phyloP scores from a whole-genome alignment of 1,284 basidiomycete genomes.

The Tausonia pullulans region DNA sequence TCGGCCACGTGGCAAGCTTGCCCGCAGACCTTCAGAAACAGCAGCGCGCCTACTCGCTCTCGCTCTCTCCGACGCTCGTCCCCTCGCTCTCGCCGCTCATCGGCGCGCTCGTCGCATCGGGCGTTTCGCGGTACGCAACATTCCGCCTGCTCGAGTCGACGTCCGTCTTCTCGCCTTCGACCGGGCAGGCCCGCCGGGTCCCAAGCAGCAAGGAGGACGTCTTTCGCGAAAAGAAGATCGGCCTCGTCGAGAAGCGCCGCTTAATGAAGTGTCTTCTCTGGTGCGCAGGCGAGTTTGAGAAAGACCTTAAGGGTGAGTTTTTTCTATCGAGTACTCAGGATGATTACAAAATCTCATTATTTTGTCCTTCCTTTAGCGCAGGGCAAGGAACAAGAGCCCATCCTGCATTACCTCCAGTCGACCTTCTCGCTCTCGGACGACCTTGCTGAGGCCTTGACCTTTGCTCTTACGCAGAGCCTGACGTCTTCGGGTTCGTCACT shows the following conservation, averaged over 20 bases:
- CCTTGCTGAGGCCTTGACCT: constrained; percentile 51
- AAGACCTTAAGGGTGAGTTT: constrained; percentile 38
- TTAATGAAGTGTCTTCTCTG: constrained; percentile 88
- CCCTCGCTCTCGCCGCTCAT: constrained; percentile 71
- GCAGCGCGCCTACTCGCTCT: constrained; percentile 66
- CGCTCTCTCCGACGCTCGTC: constrained; percentile 69
- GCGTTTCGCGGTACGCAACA: constrained; percentile 79
- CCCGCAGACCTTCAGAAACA: background rate
- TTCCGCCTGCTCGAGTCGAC: constrained; percentile 67
- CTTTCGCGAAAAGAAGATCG: constrained; percentile 71
- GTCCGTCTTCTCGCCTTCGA: constrained; percentile 4
- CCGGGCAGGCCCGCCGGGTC: constrained; percentile 43
- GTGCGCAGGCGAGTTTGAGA: constrained; percentile 61
- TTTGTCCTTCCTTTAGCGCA: constrained; percentile 17
- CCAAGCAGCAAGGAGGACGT: constrained; percentile 88
- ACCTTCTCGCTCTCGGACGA: constrained; percentile 52
- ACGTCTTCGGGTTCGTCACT: constrained; percentile 10
- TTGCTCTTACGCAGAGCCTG: constrained; percentile 57
- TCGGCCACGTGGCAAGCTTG: background rate
- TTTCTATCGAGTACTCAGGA: background rate
- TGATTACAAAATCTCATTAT: background rate
- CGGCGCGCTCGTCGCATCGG: constrained; percentile 64
- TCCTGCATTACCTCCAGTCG: constrained; percentile 50
- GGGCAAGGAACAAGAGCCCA: constrained; percentile 47
- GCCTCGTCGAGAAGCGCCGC: constrained; percentile 72